These are phyloP conservation scores for Drechmeria coniospora DNA, from an alignment of 2,329 filamentous ascomycete genomes.

Conservation along the genomic window DNA sequence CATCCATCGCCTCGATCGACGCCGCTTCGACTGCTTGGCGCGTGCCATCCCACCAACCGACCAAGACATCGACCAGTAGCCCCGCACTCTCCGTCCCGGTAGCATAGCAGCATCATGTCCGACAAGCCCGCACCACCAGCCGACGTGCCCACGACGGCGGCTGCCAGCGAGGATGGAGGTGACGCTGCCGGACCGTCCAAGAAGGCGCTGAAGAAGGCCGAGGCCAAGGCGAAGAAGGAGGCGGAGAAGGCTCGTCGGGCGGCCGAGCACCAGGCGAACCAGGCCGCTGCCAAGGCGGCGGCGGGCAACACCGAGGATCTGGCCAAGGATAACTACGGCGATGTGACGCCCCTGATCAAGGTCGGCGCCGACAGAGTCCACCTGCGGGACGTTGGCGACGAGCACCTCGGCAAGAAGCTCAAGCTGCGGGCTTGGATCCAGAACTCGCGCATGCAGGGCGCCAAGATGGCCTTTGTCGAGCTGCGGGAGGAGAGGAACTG, in stretches of 20 bases:
- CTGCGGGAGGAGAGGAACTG: conserved; percentile 60
- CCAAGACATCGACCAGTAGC: too few species aligned
- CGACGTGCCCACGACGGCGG: background rate
- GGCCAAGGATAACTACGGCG: conserved; percentile 68
- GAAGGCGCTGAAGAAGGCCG: conserved; percentile 72
- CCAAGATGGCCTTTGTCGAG: conserved; percentile 85
- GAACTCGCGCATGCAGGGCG: conserved; percentile 75
- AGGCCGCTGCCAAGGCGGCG: conserved; percentile 50
- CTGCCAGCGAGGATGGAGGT: background rate
- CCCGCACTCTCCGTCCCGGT: too few species aligned
- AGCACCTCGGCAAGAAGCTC: conserved; percentile 53
- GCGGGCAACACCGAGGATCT: conserved; percentile 52
- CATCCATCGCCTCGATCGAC: too few species aligned
- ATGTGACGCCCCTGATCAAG: conserved; percentile 42
- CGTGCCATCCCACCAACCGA: too few species aligned
- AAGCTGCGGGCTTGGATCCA: conserved; percentile 70
- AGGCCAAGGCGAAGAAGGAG: conserved; percentile 77
- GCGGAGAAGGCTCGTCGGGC: conserved; percentile 59
- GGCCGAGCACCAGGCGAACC: conserved; percentile 60
- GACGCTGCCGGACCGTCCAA: conserved; percentile 19
- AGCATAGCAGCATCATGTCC: too few species aligned
- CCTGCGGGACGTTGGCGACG: conserved; percentile 48
- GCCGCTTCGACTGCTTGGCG: too few species aligned
- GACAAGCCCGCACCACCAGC: background rate
- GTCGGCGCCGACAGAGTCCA: conserved; percentile 41